A percentile compares a stretch with the other conserved stretches of the same genome.
Evolutionary conservation across 108 stramenopile genomes (phyloP).

Genomic region (Heterococcus sp.): DNA sequence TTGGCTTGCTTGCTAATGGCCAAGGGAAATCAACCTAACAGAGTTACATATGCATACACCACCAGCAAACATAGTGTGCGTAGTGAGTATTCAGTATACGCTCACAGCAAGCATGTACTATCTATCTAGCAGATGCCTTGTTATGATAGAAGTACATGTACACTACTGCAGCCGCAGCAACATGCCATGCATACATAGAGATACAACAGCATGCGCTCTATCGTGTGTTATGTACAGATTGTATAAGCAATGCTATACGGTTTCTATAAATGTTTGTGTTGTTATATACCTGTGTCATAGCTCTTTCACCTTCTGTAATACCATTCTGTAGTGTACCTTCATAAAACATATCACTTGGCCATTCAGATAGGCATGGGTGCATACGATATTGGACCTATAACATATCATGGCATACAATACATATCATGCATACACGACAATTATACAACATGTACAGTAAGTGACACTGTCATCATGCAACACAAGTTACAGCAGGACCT

Average conservation of each 20-base stretch:
- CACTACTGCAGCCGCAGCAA: no score
- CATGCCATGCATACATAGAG: no score
- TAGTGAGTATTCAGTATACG: no score
- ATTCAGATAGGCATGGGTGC: conserved; percentile 95
- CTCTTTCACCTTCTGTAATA: conserved; percentile 89
- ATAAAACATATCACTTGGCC: conserved; percentile 98
- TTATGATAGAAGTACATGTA: no score
- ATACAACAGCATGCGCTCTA: no score
- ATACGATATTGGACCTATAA: conserved; percentile 89
- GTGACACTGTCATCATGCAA: background rate
- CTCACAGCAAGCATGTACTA: no score
- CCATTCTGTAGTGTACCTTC: conserved; percentile 97
- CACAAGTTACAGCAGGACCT: background rate
- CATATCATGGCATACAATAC: background rate
- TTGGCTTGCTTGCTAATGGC: conserved; percentile 75
- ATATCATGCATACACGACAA: background rate
- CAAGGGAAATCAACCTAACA: conserved; percentile 65
- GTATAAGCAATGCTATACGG: no score
- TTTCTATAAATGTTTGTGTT: no score
- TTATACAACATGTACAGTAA: background rate
- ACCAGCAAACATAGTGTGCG: no score
- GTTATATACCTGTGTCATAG: conserved; percentile 65
- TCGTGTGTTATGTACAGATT: no score
- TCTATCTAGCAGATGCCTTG: no score
- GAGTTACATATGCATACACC: no score